Base-by-base conservation (phyloP, 768 basidiomycete species). In the Xanthoconium purpureum region DNA sequence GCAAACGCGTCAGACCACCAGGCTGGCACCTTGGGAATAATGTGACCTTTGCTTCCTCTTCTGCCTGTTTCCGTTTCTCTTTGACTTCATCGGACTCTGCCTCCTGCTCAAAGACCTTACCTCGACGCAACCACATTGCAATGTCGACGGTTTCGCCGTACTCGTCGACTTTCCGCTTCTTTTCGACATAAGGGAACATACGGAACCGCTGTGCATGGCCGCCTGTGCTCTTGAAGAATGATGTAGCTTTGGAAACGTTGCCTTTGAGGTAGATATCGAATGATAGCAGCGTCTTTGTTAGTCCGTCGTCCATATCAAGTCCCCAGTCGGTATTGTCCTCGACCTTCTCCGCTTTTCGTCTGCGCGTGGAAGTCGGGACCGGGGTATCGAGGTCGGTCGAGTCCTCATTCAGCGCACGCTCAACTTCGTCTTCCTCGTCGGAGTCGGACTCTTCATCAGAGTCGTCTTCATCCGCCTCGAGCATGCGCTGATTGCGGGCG, bases 201-300 rank as follows among this genome's bases (percentile, higher is more conserved):
- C 96, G 81, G 71, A 91, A 98, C 50, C 97, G 78, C 60, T 89
- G 91, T 15, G 81, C 75, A 61, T 89, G 86, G 11, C 80, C 78
- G 14, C 84, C 84, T 10, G 84, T 76, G 55, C 77, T 87, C 71
- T 93, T 94, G 79, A 94, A 96, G 75, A 94, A 94, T 3, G 88
- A 87, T 1, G 85, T 89, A 28, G 88, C 78, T 61, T 90, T 89
- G 29, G 89, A 87, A 45, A 94, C 91, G 59, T 96, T 94, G n/a
- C 95, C 95, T 71, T 96, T 97, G 58, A 98, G 80, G 71, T 93
- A 98, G 62, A 98, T 97, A 72, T 99, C 97, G 64, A 91, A 99
- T 2, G 92, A 95, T 38, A 95, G 73, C 51, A 88, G 72, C 39
- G 89, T 85, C 63, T 84, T 87, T 14, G 85, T 84, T 51, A 85